A percentile compares a stretch with the other conserved stretches of the same genome.
phyloP scores from a whole-genome alignment of 2,329 filamentous ascomycete species.

The Fusarium camptoceras region DNA sequence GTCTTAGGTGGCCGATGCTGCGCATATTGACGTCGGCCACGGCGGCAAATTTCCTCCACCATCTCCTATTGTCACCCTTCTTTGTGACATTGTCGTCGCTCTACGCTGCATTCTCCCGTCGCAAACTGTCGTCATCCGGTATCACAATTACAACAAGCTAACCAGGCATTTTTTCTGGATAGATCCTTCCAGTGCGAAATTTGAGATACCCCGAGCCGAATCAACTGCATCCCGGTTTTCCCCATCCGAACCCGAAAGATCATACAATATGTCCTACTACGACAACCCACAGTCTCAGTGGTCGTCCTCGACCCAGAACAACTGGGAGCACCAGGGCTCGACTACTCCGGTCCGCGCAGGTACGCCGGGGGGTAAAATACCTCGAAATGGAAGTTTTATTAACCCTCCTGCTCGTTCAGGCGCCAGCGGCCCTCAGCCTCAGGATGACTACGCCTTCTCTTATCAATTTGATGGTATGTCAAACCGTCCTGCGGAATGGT shows the following conservation, averaged over 20 bases:
- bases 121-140: conserved; percentile 23
- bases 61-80: conserved; percentile 27
- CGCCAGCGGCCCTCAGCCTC: conserved; percentile 78
- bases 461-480: conserved; percentile 90
- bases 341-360: conserved; percentile 56
- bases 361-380: conserved; percentile 39
- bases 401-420: conserved; percentile 58
- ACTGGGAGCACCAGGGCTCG: conserved; percentile 60
- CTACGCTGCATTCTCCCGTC: conserved; percentile 27
- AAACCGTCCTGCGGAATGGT: neutral
- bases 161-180: conserved; percentile 16
- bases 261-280: conserved; percentile 58
- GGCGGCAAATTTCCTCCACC: conserved; percentile 40
- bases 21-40: conserved; percentile 42
- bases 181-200: conserved; percentile 34
- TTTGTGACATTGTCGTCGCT: conserved; percentile 21
- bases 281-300: conserved; percentile 58
- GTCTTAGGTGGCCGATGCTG: conserved; percentile 42
- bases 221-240: conserved; percentile 33
- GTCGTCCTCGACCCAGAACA: conserved; percentile 53
- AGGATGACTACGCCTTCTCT: conserved; percentile 84
- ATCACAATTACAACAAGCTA: conserved; percentile 29
- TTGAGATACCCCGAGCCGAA: conserved; percentile 22
- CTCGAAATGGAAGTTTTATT: conserved; percentile 6
- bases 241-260: conserved; percentile 24